These are phyloP conservation scores for Bipolaris bicolor DNA, from an alignment of 2,329 filamentous ascomycete species.

Conservation along the genomic window DNA sequence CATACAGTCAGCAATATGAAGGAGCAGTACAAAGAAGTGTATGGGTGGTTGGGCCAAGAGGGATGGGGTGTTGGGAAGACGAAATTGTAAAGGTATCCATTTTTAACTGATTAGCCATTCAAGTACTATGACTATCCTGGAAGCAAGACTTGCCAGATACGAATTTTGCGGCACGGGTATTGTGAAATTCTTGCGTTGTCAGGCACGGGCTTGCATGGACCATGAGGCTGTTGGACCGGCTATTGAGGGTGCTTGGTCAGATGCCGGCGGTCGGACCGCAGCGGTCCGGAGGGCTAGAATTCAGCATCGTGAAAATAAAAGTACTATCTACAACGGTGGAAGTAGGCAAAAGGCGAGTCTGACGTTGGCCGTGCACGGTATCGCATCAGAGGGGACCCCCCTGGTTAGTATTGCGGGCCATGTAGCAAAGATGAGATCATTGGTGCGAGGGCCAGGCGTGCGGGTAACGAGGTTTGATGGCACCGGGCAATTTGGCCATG, in stretches of 20 bases:
- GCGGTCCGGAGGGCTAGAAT: slow-evolving; percentile 23
- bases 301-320: slow-evolving; percentile 6
- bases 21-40: slow-evolving; percentile 57
- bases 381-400: neutral
- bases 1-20: slow-evolving; percentile 54
- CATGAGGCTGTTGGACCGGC: neutral
- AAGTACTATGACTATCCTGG: no score
- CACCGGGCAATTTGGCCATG: slow-evolving; percentile 3
- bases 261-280: slow-evolving; percentile 17
- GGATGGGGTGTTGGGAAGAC: slow-evolving; percentile 55
- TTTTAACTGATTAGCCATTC: neutral
- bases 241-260: slow-evolving; percentile 18
- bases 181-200: neutral
- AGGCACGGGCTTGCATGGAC: neutral
- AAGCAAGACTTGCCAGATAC: no score
- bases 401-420: slow-evolving; percentile 1
- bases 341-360: neutral
- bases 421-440: slow-evolving; percentile 3
- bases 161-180: no score
- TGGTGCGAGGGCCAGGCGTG: neutral
- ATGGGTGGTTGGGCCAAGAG: slow-evolving; percentile 53
- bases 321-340: neutral
- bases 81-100: slow-evolving; percentile 8
- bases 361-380: neutral
- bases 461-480: neutral